Percentiles rank a stretch among this genome's conserved stretches.
These are phyloP conservation scores for Apiospora koreana DNA, from an alignment of 2,329 filamentous ascomycete species.

Conservation along the genomic window DNA sequence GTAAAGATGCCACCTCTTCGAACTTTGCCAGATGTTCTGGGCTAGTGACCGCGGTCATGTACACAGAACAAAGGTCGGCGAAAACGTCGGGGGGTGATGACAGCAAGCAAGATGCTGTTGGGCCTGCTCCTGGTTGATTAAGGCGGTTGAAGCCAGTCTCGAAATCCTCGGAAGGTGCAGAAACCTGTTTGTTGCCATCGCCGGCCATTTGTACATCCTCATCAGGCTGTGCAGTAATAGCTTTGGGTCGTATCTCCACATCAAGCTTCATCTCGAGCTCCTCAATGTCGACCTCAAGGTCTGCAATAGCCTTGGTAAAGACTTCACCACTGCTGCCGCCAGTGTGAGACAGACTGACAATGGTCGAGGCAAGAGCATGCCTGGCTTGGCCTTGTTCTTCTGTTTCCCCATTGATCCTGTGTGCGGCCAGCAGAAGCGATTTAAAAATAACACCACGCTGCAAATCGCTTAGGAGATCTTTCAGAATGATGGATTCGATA, in stretches of 20 bases:
- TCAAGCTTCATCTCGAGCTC: slow-evolving; percentile 75
- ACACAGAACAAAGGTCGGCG: slow-evolving; percentile 58
- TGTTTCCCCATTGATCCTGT: slow-evolving; percentile 56
- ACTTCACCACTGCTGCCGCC: slow-evolving; percentile 59
- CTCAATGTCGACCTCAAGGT: slow-evolving; percentile 71
- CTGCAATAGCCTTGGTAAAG: slow-evolving; percentile 67
- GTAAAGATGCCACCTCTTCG: slow-evolving; percentile 55
- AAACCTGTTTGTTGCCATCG: slow-evolving; percentile 24
- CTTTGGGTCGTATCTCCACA: slow-evolving; percentile 63
- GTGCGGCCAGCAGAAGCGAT: slow-evolving; percentile 60
- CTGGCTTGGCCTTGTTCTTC: slow-evolving; percentile 58
- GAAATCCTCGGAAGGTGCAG: slow-evolving; percentile 24
- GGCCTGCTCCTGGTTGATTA: slow-evolving; percentile 35
- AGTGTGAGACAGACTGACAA: slow-evolving; percentile 67
- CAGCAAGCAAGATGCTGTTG: slow-evolving; percentile 51
- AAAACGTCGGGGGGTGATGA: slow-evolving; percentile 54
- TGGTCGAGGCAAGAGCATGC: slow-evolving; percentile 63
- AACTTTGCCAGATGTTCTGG: slow-evolving; percentile 48
- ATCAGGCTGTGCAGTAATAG: slow-evolving; percentile 48
- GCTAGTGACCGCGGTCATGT: slow-evolving; percentile 42
- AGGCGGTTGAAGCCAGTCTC: slow-evolving; percentile 27
- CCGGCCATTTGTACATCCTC: slow-evolving; percentile 55
- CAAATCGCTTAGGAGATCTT: slow-evolving; percentile 61
- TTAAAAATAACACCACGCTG: slow-evolving; percentile 68
- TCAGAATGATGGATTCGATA: slow-evolving; percentile 62